phyloP scores from a whole-genome alignment of 2,329 filamentous ascomycete species.

The Ophiostoma sp. region DNA sequence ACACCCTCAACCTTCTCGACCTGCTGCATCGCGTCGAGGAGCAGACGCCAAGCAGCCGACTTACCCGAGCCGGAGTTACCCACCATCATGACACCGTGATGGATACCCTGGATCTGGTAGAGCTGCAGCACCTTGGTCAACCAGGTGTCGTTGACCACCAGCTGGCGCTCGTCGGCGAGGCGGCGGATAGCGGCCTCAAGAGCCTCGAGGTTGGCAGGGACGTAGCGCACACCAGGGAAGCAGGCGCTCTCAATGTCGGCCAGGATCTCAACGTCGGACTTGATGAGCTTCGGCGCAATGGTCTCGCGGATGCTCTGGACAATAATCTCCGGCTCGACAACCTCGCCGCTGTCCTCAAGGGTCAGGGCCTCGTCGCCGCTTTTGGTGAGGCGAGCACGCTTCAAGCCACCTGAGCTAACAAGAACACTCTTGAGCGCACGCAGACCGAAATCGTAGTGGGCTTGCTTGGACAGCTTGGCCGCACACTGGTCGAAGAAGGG shows the following conservation, averaged over 20 bases:
- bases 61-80: constrained; percentile 97
- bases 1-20: constrained; percentile 92
- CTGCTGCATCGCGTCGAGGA: constrained; percentile 86
- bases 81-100: constrained; percentile 99
- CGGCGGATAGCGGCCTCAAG: constrained; percentile 79
- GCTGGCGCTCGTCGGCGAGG: constrained; percentile 79
- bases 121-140: constrained; percentile 96
- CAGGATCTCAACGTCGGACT: constrained; percentile 88
- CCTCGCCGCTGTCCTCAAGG: constrained; percentile 59
- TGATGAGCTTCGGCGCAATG: constrained; percentile 95
- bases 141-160: constrained; percentile 92
- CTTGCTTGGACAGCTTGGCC: constrained; percentile 82
- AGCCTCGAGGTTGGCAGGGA: constrained; percentile 80
- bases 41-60: constrained; percentile 88
- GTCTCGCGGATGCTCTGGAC: constrained; percentile 98
- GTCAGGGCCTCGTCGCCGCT: constrained; percentile 41
- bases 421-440: constrained; percentile 98
- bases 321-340: constrained; percentile 93
- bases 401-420: constrained; percentile 93
- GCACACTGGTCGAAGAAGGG: constrained; percentile 97
- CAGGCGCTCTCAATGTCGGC: constrained; percentile 76
- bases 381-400: constrained; percentile 73
- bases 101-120: constrained; percentile 96
- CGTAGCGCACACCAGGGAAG: constrained; percentile 91
- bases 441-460: constrained; percentile 97